A percentile compares a stretch with the other conserved stretches of the same genome.
Evolutionary conservation across 129 eudicot species (phyloP).

Genomic region (Helianthus tuberosus): DNA sequence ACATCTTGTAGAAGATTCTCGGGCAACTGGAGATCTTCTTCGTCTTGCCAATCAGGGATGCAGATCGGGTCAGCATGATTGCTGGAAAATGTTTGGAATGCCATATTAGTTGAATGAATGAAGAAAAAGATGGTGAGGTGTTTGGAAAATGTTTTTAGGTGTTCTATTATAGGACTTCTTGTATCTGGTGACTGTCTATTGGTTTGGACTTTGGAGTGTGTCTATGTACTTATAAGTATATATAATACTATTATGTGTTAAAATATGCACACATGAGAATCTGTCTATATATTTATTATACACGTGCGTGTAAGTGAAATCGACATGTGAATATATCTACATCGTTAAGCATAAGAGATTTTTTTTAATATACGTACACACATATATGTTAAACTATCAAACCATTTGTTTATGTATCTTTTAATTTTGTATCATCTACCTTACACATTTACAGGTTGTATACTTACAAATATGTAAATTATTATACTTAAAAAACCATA

Average conservation of each 20-base stretch:
- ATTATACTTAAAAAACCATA: too few relatives aligned
- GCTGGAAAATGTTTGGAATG: constrained; percentile 9
- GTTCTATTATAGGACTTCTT: background rate
- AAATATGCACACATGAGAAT: background rate
- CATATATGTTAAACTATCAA: too few relatives aligned
- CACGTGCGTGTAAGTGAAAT: background rate
- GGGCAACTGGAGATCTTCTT: constrained; percentile 1
- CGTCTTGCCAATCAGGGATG: background rate
- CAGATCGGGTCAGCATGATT: constrained; percentile 6
- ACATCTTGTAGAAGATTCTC: constrained; percentile 24
- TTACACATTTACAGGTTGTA: too few relatives aligned
- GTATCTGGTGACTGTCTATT: background rate
- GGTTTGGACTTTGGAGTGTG: background rate
- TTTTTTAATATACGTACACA: too few relatives aligned
- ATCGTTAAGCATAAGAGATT: background rate
- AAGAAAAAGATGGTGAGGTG: background rate
- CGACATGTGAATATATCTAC: background rate
- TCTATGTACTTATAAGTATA: background rate
- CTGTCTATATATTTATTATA: background rate
- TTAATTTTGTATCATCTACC: too few relatives aligned
- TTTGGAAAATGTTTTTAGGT: background rate
- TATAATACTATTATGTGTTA: background rate
- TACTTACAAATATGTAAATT: too few relatives aligned
- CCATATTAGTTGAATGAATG: background rate
- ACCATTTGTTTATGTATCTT: too few relatives aligned